These are phyloP conservation scores for Fonsecaea nubica DNA, from an alignment of 2,329 filamentous ascomycete genomes.

Conservation along the genomic window DNA sequence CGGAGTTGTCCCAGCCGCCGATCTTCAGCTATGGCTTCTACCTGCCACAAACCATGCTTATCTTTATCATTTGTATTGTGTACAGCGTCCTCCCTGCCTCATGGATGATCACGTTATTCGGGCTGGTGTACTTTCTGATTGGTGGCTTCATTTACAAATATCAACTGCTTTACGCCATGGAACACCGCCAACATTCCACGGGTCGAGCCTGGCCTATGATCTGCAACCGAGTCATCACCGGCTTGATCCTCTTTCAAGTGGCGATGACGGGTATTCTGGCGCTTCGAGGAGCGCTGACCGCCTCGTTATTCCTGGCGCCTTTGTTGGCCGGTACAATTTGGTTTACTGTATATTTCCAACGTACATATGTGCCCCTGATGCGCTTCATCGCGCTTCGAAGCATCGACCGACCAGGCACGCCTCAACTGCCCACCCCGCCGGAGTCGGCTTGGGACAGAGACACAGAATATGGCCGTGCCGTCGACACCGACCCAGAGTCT, in stretches of 20 bases:
- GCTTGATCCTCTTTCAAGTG: slow-evolving; percentile 85
- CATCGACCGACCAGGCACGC: slow-evolving; percentile 69
- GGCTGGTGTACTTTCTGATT: slow-evolving; percentile 76
- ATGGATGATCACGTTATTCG: slow-evolving; percentile 80
- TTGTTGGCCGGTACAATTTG: slow-evolving; percentile 81
- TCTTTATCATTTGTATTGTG: slow-evolving; percentile 94
- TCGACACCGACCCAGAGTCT: slow-evolving; percentile 49
- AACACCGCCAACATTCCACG: slow-evolving; percentile 91
- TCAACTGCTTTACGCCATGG: slow-evolving; percentile 97
- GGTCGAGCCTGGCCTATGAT: slow-evolving; percentile 97
- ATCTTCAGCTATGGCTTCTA: slow-evolving; percentile 96
- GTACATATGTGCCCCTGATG: slow-evolving; percentile 85
- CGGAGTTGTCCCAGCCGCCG: slow-evolving; percentile 79
- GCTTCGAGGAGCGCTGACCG: slow-evolving; percentile 72
- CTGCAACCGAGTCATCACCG: slow-evolving; percentile 86
- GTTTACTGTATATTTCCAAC: slow-evolving; percentile 83
- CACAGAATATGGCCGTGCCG: slow-evolving; percentile 49
- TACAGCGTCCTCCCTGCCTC: slow-evolving; percentile 86
- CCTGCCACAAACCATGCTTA: slow-evolving; percentile 85
- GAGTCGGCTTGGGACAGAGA: slow-evolving; percentile 53
- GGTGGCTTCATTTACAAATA: slow-evolving; percentile 95
- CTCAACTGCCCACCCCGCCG: slow-evolving; percentile 36
- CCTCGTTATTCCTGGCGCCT: slow-evolving; percentile 75
- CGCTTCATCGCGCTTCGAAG: slow-evolving; percentile 90
- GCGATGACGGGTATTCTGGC: slow-evolving; percentile 89